Evolutionary conservation across 371 early-diverging fungal species (phyloP).

Genomic region (Lichtheimia ramosa): DNA sequence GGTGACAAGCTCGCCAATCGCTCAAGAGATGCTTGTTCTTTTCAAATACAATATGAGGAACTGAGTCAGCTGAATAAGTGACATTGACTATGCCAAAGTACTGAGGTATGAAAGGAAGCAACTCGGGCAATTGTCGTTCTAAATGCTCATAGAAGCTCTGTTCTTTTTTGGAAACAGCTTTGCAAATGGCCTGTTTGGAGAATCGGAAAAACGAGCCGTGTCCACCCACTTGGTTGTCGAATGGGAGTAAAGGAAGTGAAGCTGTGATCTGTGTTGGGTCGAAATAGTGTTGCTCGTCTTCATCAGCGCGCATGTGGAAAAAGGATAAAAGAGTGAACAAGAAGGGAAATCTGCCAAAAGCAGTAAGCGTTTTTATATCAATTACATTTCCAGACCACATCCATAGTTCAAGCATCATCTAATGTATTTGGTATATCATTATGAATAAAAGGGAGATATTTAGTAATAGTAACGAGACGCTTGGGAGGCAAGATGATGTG

Average conservation of each 20-base stretch:
- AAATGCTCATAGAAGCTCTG: constrained; percentile 88
- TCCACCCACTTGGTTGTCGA: constrained; percentile 49
- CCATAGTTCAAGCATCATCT: too few relatives aligned
- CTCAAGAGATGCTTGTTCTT: constrained; percentile 77
- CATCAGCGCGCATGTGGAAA: too few relatives aligned
- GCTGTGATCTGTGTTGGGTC: constrained; percentile 59
- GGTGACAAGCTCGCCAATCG: constrained; percentile 34
- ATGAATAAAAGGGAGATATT: background rate
- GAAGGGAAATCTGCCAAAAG: too few relatives aligned
- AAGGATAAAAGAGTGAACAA: too few relatives aligned
- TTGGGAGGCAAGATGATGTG: too few relatives aligned
- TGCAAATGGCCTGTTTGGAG: constrained; percentile 48
- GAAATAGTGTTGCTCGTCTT: constrained; percentile 16
- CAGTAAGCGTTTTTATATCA: too few relatives aligned
- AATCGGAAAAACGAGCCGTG: constrained; percentile 50
- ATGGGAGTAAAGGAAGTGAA: constrained; percentile 54
- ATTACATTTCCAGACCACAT: too few relatives aligned
- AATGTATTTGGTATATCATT: background rate
- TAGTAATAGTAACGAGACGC: background rate
- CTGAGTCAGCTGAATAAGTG: constrained; percentile 57
- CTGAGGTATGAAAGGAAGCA: constrained; percentile 84
- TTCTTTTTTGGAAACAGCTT: constrained; percentile 76
- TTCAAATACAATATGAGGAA: constrained; percentile 76
- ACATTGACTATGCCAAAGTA: constrained; percentile 95
- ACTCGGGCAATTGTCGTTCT: constrained; percentile 73